Base-by-base conservation (phyloP, 345 rosid genomes). In the Excoecaria cochinchinensis region DNA sequence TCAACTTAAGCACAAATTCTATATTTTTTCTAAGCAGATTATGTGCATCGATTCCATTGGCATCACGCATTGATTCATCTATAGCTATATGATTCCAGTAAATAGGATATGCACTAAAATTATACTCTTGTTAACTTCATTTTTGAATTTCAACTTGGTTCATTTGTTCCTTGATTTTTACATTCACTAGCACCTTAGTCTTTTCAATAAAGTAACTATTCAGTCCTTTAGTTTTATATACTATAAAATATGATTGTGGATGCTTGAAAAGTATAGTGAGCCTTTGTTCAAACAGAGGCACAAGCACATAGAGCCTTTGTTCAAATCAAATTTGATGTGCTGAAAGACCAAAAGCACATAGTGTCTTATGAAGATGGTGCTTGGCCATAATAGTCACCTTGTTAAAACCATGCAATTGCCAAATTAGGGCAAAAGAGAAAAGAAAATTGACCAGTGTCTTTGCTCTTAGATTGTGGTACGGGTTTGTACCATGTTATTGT, bases 391-490 rank as follows among this genome's bases (percentile, higher is more conserved):
- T 36, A 39, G 21, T 14, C 22, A 39, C 5, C 15, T 14, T 16
- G 9, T 8, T 47, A 14, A 67, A 46, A 67, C 12, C 16, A 46
- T n/a, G 56, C 40, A 21, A 17, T 24, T 67, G 75, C 75, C 75
- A 44, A 58, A 15, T 24, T 56, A 42, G 73, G 9, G 7, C 36
- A 24, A 56, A 42, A 1, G 19, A 22, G 67, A 15, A 12, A n/a
- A n/a, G n/a, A 39, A 24, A 56, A 21, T 25, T 25, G 21, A 13
- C 25, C 19, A 36, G 36, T n/a, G 76, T 10, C 57, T 66, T 22
- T 71, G 36, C 10, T 50, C 57, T 60, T 25, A 14, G 71, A 42
- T 69, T 71, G 72, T 52, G 57, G 85, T 83, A 81, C 83, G 77
- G 78, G 75, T 55, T 65, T 70, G 81, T 74, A 77, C 71, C 74